Evolutionary conservation across 2,329 filamentous ascomycete genomes (phyloP).

Genomic region (Sordariomycetes sp.): DNA sequence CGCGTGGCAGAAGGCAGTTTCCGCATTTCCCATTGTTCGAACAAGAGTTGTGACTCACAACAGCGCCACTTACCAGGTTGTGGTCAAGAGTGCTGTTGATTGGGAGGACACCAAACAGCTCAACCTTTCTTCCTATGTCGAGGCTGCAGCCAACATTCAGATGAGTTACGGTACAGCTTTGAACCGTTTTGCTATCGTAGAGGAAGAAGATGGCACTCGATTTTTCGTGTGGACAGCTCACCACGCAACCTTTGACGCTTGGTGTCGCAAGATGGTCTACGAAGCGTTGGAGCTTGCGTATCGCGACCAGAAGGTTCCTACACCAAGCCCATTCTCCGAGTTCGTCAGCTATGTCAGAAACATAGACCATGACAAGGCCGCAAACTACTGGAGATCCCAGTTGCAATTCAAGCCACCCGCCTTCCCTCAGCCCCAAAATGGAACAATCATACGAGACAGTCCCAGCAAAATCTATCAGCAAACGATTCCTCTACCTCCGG

Average conservation of each 20-base stretch:
- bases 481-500: neutral
- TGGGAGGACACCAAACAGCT: neutral
- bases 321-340: slow-evolving; percentile 2
- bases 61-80: neutral
- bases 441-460: neutral
- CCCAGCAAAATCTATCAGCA: neutral
- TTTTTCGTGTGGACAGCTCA: slow-evolving; percentile 4
- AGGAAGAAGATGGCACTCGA: neutral
- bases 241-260: slow-evolving; percentile 4
- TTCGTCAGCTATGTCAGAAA: slow-evolving; percentile 5
- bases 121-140: neutral
- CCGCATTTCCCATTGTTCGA: slow-evolving; percentile 7
- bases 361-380: slow-evolving; percentile 4
- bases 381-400: slow-evolving; percentile 6
- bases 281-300: slow-evolving; percentile 3
- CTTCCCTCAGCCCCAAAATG: neutral
- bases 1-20: slow-evolving; percentile 9
- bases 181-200: too few relatives aligned
- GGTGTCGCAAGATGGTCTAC: slow-evolving; percentile 4
- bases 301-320: neutral
- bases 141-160: neutral
- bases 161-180: slow-evolving; percentile 7
- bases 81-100: neutral
- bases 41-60: slow-evolving; percentile 9
- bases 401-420: slow-evolving; percentile 2